Conservation (phyloP, 441 rosid genomes). For the Populus hybrid region DNA sequence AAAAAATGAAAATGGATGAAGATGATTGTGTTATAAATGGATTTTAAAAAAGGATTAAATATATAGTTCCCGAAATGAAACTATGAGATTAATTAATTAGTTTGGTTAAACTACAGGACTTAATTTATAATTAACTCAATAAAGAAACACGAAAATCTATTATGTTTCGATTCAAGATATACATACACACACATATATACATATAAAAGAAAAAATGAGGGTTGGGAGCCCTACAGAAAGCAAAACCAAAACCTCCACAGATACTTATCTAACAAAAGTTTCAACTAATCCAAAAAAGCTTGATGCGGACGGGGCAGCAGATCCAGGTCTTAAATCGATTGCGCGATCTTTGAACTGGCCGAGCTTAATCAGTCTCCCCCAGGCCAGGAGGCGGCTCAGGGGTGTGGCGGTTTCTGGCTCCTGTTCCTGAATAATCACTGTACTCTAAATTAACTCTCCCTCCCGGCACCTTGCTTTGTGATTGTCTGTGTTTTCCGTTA, state of each 20-base stretch:
- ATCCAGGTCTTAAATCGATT: background rate
- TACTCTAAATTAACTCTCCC: slow-evolving; percentile 1
- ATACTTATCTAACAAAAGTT: background rate
- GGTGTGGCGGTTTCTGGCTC: slow-evolving; percentile 18
- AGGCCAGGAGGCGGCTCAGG: background rate
- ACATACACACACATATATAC: no score
- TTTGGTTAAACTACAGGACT: no score
- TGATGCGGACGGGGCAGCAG: no score
- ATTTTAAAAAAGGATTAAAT: no score
- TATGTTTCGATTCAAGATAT: background rate
- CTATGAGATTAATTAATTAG: no score
- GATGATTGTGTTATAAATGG: no score
- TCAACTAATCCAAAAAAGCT: background rate
- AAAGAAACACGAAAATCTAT: no score
- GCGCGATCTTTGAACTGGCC: background rate
- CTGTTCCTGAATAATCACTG: slow-evolving; percentile 1
- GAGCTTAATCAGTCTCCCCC: background rate
- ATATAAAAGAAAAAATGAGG: no score
- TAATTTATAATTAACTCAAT: no score
- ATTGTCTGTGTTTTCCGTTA: background rate
- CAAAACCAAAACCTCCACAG: background rate
- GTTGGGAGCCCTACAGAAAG: no score
- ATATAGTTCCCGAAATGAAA: no score
- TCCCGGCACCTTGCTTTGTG: background rate
- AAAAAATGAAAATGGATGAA: no score